Evolutionary conservation across 2,329 filamentous ascomycete species (phyloP).

Genomic region (Lojkania enalia): DNA sequence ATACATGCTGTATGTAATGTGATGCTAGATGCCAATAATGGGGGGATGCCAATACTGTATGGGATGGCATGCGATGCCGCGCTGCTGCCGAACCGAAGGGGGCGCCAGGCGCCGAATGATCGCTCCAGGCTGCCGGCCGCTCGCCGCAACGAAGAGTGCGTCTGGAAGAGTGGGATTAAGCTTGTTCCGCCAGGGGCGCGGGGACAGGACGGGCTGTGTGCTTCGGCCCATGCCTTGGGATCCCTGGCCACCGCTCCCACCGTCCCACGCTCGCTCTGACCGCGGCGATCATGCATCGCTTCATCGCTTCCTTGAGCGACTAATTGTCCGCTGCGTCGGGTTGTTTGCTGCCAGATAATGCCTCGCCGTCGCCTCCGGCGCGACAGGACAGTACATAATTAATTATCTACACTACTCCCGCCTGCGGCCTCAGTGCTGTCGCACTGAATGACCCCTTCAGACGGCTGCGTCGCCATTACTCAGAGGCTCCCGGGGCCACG

Average conservation of each 20-base stretch:
- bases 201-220: conserved; percentile 24
- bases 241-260: conserved; percentile 34
- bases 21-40: conserved; percentile 8
- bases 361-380: not conserved
- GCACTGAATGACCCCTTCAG: not conserved
- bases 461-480: conserved; percentile 1
- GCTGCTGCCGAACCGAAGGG: conserved; percentile 27
- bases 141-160: conserved; percentile 23
- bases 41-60: conserved; percentile 9
- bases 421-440: not conserved
- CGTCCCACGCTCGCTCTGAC: conserved; percentile 32
- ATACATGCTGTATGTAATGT: too few species aligned
- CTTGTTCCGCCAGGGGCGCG: conserved; percentile 28
- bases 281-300: conserved; percentile 36
- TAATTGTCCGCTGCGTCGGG: conserved; percentile 25
- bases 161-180: conserved; percentile 22
- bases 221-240: conserved; percentile 26
- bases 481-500: conserved; percentile 22
- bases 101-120: conserved; percentile 24
- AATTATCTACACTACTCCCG: too few species aligned
- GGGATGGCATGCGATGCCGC: conserved; percentile 27
- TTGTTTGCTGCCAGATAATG: conserved; percentile 10
- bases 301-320: conserved; percentile 29
- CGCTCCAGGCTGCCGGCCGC: conserved; percentile 22
- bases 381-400: too few species aligned